Evolutionary conservation across 2,329 filamentous ascomycete species (phyloP).

Genomic region (Alternaria sp.): DNA sequence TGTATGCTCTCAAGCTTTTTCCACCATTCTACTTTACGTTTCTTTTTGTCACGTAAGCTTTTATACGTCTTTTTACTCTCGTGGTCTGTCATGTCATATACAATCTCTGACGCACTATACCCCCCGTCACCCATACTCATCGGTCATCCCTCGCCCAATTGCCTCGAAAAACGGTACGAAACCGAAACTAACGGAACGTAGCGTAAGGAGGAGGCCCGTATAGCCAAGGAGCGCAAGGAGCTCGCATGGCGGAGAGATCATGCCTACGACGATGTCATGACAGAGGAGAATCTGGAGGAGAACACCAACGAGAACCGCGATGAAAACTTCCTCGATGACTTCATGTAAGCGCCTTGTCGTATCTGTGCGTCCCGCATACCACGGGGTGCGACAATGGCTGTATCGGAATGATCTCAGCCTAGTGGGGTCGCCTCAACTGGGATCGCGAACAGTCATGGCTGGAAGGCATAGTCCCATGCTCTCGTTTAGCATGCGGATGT

Average conservation of each 20-base stretch:
- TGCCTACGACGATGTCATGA: slow-evolving; percentile 92
- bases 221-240: slow-evolving; percentile 83
- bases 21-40: not conserved
- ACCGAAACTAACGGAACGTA: slow-evolving; percentile 43
- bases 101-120: not conserved
- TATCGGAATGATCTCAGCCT: slow-evolving; percentile 13
- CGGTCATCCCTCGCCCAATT: not conserved
- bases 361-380: slow-evolving; percentile 7
- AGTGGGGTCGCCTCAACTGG: slow-evolving; percentile 21
- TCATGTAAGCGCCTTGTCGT: slow-evolving; percentile 53
- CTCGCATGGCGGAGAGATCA: slow-evolving; percentile 97
- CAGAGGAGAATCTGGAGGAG: slow-evolving; percentile 77
- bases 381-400: slow-evolving; percentile 12
- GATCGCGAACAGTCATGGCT: slow-evolving; percentile 41
- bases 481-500: slow-evolving; percentile 76
- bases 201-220: slow-evolving; percentile 78
- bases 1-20: slow-evolving; percentile 21
- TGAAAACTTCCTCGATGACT: slow-evolving; percentile 85
- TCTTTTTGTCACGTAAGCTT: not conserved
- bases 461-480: slow-evolving; percentile 70
- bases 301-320: slow-evolving; percentile 87
- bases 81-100: not conserved
- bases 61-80: not conserved
- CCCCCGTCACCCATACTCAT: not conserved
- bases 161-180: not conserved